These are phyloP conservation scores for Naegleria lovaniensis DNA, from an alignment of 208 protist species.

Conservation along the genomic window DNA sequence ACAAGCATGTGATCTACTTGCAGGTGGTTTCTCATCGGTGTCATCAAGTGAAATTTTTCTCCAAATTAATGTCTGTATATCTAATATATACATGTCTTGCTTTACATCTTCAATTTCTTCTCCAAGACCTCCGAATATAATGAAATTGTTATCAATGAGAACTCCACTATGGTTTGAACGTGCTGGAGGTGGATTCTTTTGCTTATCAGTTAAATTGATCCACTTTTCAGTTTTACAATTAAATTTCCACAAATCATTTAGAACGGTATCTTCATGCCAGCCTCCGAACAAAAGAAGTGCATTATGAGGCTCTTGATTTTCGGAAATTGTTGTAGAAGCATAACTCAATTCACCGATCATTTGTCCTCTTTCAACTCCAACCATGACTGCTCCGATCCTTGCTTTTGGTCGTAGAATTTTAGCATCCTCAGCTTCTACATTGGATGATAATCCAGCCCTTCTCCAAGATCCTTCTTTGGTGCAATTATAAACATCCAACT, in stretches of 20 bases:
- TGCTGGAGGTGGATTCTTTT: neutral
- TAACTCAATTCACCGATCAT: neutral
- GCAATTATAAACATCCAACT: neutral
- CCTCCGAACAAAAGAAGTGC: neutral
- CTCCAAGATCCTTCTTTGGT: neutral
- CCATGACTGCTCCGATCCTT: neutral
- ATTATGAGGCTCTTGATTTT: neutral
- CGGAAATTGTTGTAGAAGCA: neutral
- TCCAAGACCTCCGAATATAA: conserved; percentile 1
- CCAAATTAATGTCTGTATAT: neutral
- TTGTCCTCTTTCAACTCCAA: neutral
- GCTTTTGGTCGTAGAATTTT: neutral
- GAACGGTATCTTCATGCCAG: neutral
- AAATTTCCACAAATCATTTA: conserved; percentile 24
- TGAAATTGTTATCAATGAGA: conserved; percentile 3
- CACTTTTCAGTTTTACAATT: neutral
- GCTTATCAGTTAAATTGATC: neutral
- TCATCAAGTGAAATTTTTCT: neutral
- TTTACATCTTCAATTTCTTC: neutral
- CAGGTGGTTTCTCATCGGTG: neutral
- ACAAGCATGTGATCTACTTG: neutral
- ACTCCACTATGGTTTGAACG: neutral
- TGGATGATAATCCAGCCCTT: neutral
- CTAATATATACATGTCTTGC: conserved; percentile 2
- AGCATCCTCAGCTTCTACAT: neutral